phyloP scores from a whole-genome alignment of 495 filamentous ascomycete species.

The Terfezia boudieri region DNA sequence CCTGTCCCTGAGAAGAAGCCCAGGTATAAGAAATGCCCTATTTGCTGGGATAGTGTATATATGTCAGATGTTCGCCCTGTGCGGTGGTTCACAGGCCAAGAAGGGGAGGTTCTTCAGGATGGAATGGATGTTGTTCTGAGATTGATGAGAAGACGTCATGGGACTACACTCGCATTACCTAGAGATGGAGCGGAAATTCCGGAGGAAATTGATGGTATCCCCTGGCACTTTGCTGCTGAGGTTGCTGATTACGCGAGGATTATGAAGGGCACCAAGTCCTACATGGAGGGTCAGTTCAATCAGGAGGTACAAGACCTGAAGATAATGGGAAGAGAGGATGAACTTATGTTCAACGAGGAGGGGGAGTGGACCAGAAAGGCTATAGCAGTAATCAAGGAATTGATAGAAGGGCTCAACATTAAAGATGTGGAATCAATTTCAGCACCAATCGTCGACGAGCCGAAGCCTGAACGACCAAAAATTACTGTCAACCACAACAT shows the following conservation, averaged over 20 bases:
- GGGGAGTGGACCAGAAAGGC: constrained; percentile 79
- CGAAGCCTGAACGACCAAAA: constrained; percentile 23
- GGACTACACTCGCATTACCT: constrained; percentile 69
- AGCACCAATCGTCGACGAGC: constrained; percentile 29
- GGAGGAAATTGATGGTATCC: constrained; percentile 46
- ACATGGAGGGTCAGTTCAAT: constrained; percentile 62
- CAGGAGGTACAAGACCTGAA: constrained; percentile 51
- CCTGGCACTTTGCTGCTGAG: constrained; percentile 86
- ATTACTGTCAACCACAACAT: constrained; percentile 26
- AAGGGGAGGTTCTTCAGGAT: constrained; percentile 51
- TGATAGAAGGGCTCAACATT: constrained; percentile 25
- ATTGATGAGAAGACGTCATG: constrained; percentile 52
- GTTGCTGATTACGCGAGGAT: constrained; percentile 86
- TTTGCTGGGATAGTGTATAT: constrained; percentile 80
- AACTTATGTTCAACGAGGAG: constrained; percentile 82
- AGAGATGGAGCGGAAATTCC: constrained; percentile 50
- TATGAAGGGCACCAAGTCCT: constrained; percentile 81
- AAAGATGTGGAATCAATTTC: constrained; percentile 29
- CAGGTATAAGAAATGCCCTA: constrained; percentile 86
- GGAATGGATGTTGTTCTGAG: constrained; percentile 77
- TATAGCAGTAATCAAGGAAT: constrained; percentile 3
- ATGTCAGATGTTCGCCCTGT: constrained; percentile 75
- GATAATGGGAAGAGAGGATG: constrained; percentile 63
- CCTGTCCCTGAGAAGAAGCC: constrained; percentile 41
- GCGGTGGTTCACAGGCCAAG: constrained; percentile 76